These are phyloP conservation scores for Aspergillus terreus DNA, from an alignment of 2,329 filamentous ascomycete species.

Conservation along the genomic window DNA sequence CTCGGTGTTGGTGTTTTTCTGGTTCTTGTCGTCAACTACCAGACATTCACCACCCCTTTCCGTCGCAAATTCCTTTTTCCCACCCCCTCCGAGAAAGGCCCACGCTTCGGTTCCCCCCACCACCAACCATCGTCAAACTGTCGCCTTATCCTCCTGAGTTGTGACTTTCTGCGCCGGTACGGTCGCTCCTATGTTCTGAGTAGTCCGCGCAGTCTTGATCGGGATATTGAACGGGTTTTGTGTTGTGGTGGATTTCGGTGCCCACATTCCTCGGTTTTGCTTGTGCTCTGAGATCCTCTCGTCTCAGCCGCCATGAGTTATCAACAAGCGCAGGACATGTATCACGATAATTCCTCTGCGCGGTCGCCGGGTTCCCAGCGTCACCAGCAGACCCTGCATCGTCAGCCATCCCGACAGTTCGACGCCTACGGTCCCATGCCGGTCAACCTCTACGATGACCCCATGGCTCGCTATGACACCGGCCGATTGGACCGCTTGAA, in stretches of 20 bases:
- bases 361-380: conserved; percentile 74
- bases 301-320: conserved; percentile 31
- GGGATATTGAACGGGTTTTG: conserved; percentile 20
- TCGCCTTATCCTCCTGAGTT: conserved; percentile 10
- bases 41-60: background rate
- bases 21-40: conserved; percentile 6
- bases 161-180: conserved; percentile 11
- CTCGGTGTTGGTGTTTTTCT: too few relatives aligned
- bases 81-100: background rate
- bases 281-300: conserved; percentile 10
- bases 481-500: conserved; percentile 55
- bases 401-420: conserved; percentile 73
- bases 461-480: conserved; percentile 55
- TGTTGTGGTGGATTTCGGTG: conserved; percentile 27
- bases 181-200: conserved; percentile 31
- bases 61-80: background rate
- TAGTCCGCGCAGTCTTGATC: conserved; percentile 20
- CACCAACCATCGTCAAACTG: conserved; percentile 2
- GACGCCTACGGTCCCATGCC: conserved; percentile 68
- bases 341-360: conserved; percentile 67
- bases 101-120: conserved; percentile 1
- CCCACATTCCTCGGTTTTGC: conserved; percentile 29
- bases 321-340: conserved; percentile 48
- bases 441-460: conserved; percentile 69
- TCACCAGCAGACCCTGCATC: conserved; percentile 61